phyloP scores from a whole-genome alignment of 2,329 filamentous ascomycete species.

The Aspergillus proliferans region DNA sequence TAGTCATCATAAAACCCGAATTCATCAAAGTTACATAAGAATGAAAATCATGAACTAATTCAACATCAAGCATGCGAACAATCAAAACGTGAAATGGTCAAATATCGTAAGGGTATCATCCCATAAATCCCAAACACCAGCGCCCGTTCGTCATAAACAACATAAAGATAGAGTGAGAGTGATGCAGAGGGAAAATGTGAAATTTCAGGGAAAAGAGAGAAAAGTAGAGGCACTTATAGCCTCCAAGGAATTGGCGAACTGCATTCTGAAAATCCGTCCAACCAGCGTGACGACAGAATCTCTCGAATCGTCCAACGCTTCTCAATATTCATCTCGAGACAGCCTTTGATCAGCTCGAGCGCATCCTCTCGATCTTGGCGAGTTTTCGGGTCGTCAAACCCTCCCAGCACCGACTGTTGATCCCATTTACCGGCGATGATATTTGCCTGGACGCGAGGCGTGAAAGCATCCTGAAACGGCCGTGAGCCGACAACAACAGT shows the following conservation, averaged over 20 bases:
- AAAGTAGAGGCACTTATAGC: conserved; percentile 21
- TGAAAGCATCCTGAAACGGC: conserved; percentile 57
- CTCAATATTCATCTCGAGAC: conserved; percentile 52
- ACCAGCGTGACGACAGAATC: conserved; percentile 51
- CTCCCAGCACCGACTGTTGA: conserved; percentile 42
- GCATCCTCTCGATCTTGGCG: conserved; percentile 44
- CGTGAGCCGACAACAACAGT: conserved; percentile 55
- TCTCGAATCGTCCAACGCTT: conserved; percentile 53
- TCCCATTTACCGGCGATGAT: conserved; percentile 58
- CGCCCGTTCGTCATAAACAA: conserved; percentile 7
- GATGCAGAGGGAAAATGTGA: neutral
- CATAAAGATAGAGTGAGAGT: neutral
- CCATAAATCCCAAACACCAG: conserved; percentile 13
- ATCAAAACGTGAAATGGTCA: neutral
- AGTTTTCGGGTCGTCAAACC: conserved; percentile 29
- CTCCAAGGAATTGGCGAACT: conserved; percentile 30
- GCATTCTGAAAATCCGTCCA: conserved; percentile 37
- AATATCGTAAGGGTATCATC: no score
- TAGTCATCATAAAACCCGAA: no score
- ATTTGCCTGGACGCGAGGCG: conserved; percentile 52
- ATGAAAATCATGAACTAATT: neutral
- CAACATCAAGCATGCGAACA: conserved; percentile 4
- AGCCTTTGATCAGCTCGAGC: conserved; percentile 54
- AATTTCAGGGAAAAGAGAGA: conserved; percentile 4
- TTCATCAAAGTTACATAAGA: no score